phyloP scores from a whole-genome alignment of 2,329 filamentous ascomycete species.

The Rhynchosporium graminicola region DNA sequence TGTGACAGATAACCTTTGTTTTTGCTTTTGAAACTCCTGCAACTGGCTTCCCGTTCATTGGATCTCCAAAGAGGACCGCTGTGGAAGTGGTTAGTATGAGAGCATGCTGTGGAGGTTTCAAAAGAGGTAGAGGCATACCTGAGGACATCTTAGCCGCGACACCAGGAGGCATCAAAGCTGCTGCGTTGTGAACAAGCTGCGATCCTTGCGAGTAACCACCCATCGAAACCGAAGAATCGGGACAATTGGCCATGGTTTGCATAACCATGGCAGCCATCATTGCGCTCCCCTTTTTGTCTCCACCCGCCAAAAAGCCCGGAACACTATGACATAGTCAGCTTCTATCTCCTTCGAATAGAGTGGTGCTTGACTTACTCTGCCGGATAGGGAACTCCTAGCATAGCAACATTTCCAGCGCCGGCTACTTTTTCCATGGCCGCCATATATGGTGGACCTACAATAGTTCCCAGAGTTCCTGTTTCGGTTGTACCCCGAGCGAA shows the following conservation, averaged over 20 bases:
- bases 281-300: slow-evolving; percentile 47
- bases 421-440: slow-evolving; percentile 46
- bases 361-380: slow-evolving; percentile 42
- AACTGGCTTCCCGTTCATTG: slow-evolving; percentile 33
- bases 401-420: slow-evolving; percentile 47
- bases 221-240: slow-evolving; percentile 28
- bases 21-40: slow-evolving; percentile 25
- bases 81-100: neutral
- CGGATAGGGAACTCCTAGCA: slow-evolving; percentile 56
- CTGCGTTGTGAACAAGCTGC: slow-evolving; percentile 34
- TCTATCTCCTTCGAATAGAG: too few relatives aligned
- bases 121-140: slow-evolving; percentile 21
- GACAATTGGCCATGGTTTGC: slow-evolving; percentile 25
- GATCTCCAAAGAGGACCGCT: slow-evolving; percentile 37
- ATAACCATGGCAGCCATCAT: slow-evolving; percentile 40
- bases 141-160: slow-evolving; percentile 27
- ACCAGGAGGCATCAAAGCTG: slow-evolving; percentile 20
- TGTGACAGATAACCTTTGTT: slow-evolving; percentile 34
- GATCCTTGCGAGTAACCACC: slow-evolving; percentile 32
- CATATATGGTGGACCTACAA: slow-evolving; percentile 54
- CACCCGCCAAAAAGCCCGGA: slow-evolving; percentile 47
- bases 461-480: slow-evolving; percentile 51
- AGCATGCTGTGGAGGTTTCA: neutral
- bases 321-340: neutral
- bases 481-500: slow-evolving; percentile 59